A percentile compares a stretch with the other conserved stretches of the same genome.
phyloP scores from a whole-genome alignment of 1,139 yeast genomes.

The Pichia sp. region DNA sequence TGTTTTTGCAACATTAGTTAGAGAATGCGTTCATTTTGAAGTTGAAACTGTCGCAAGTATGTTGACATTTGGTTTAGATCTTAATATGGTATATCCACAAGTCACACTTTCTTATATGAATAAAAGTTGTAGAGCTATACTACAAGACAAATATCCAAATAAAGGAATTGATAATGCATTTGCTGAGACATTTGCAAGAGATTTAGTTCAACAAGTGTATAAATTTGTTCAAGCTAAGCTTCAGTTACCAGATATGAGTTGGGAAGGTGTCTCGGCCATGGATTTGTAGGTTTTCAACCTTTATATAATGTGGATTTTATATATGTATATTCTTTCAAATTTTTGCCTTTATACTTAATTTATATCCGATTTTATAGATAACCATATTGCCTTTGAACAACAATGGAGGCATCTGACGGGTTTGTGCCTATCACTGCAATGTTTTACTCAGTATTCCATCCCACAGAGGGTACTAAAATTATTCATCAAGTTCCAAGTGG shows the following conservation, averaged over 20 bases:
- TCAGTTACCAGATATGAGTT: conserved; percentile 13
- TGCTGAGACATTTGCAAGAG: conserved; percentile 12
- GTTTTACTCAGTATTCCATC: conserved; percentile 89
- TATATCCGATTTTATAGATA: no score
- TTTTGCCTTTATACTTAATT: no score
- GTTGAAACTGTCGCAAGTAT: conserved; percentile 17
- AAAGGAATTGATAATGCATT: conserved; percentile 6
- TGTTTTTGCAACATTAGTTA: conserved; percentile 14
- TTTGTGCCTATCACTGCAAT: conserved; percentile 81
- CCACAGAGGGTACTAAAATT: conserved; percentile 93
- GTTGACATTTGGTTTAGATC: conserved; percentile 16
- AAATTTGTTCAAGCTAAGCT: conserved; percentile 7
- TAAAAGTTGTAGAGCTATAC: conserved; percentile 10
- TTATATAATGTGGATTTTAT: neutral
- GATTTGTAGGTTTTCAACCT: neutral
- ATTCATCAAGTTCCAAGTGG: conserved; percentile 84
- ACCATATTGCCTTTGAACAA: no score
- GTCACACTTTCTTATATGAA: conserved; percentile 14
- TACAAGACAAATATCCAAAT: conserved; percentile 8
- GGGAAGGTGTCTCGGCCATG: conserved; percentile 15
- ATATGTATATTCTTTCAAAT: no score
- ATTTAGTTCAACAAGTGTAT: conserved; percentile 12
- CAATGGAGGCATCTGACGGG: conserved; percentile 36
- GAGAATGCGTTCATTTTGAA: conserved; percentile 19
- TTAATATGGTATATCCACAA: conserved; percentile 10